These are phyloP conservation scores for Plasmodium relictum DNA, from an alignment of 169 alveolate genomes.

Conservation along the genomic window DNA sequence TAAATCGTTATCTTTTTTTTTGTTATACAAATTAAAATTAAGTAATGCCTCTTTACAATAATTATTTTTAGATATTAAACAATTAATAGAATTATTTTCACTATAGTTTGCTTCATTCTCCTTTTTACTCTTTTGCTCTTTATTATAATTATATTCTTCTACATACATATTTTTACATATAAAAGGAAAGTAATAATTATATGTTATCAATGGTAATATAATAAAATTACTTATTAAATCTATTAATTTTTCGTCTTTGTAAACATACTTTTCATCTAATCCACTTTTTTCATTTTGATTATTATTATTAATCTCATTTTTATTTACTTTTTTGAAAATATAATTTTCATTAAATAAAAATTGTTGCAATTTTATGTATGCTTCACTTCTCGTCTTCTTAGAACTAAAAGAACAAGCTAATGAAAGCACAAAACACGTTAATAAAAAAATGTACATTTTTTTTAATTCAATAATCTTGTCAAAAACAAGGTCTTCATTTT, in stretches of 20 bases:
- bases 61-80: constrained; percentile 14
- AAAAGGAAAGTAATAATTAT: constrained; percentile 76
- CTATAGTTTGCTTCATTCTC: not conserved
- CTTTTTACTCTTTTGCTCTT: not conserved
- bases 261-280: constrained; percentile 54
- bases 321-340: constrained; percentile 53
- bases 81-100: not conserved
- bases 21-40: constrained; percentile 38
- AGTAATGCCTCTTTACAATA: constrained; percentile 69
- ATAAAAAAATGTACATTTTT: constrained; percentile 64
- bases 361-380: constrained; percentile 70
- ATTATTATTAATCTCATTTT: constrained; percentile 5
- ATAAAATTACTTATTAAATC: constrained; percentile 73
- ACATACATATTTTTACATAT: constrained; percentile 53
- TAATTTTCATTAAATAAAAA: constrained; percentile 77
- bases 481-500: constrained; percentile 7
- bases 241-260: constrained; percentile 75
- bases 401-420: constrained; percentile 76
- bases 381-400: constrained; percentile 76
- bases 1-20: constrained; percentile 33
- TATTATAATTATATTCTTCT: not conserved
- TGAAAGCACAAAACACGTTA: constrained; percentile 74
- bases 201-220: constrained; percentile 71
- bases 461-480: constrained; percentile 65
- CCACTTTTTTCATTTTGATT: constrained; percentile 31